phyloP scores from a whole-genome alignment of 2,329 filamentous ascomycete genomes.

The Penicillium sp. region DNA sequence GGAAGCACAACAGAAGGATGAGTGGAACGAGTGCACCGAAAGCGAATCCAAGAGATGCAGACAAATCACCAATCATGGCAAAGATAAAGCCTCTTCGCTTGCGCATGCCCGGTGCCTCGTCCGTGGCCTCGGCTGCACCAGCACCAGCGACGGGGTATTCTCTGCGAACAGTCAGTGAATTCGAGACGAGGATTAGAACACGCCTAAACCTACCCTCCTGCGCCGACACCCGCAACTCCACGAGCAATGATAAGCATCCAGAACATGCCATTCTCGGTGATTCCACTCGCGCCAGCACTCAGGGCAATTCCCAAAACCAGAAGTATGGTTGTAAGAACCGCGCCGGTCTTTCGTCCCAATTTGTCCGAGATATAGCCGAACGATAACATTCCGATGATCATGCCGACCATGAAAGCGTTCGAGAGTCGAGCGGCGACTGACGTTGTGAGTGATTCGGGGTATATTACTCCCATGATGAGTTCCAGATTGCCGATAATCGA shows the following conservation, averaged over 20 bases:
- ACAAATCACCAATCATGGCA: conserved; percentile 57
- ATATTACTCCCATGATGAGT: conserved; percentile 42
- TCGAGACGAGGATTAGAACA: background rate
- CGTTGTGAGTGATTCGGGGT: conserved; percentile 22
- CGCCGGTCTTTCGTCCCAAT: conserved; percentile 53
- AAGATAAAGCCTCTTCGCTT: conserved; percentile 59
- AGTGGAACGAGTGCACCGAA: conserved; percentile 54
- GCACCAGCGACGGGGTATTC: conserved; percentile 60
- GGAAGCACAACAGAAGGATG: conserved; percentile 54
- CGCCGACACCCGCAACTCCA: conserved; percentile 49
- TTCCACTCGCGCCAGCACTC: conserved; percentile 50
- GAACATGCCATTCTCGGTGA: conserved; percentile 35
- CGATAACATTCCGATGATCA: conserved; percentile 58
- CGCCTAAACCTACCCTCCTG: conserved; percentile 33
- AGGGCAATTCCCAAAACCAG: conserved; percentile 52
- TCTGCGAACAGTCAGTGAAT: conserved; percentile 10
- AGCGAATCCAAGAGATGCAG: conserved; percentile 54
- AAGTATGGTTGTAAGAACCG: conserved; percentile 51
- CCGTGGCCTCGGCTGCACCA: conserved; percentile 52
- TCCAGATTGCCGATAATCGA: conserved; percentile 39
- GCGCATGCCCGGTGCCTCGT: conserved; percentile 49
- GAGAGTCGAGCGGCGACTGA: conserved; percentile 48
- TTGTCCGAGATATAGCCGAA: conserved; percentile 56
- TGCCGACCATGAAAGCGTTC: conserved; percentile 60
- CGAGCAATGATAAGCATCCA: conserved; percentile 45